Percentiles rank a stretch among this genome's conserved stretches.
phyloP scores from a whole-genome alignment of 495 filamentous ascomycete species.

The Xylaria bambusicola region DNA sequence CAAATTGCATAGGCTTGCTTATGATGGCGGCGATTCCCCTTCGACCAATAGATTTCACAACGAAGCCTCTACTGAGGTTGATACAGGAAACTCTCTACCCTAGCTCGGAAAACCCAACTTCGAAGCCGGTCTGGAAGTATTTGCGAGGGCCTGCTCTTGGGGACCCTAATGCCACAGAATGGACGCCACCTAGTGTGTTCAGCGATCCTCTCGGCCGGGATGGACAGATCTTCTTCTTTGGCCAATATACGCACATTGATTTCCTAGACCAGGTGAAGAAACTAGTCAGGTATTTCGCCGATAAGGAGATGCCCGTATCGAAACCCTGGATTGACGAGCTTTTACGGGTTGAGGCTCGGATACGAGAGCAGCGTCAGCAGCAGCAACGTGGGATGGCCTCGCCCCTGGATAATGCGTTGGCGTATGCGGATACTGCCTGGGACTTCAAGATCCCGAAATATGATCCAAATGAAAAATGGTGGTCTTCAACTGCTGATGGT shows the following conservation, averaged over 20 bases:
- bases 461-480: too few relatives aligned
- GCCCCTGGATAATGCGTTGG: too few relatives aligned
- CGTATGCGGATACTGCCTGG: too few relatives aligned
- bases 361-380: neutral
- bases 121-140: too few relatives aligned
- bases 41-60: neutral
- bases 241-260: neutral
- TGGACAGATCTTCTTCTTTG: neutral
- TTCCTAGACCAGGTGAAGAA: constrained; percentile 3
- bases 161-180: too few relatives aligned
- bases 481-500: too few relatives aligned
- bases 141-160: too few relatives aligned
- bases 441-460: too few relatives aligned
- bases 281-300: neutral
- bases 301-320: neutral
- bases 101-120: neutral
- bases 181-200: too few relatives aligned
- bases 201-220: neutral
- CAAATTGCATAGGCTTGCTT: constrained; percentile 10
- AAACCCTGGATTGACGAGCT: constrained; percentile 16
- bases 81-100: neutral
- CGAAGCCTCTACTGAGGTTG: neutral
- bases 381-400: too few relatives aligned
- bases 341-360: constrained; percentile 1
- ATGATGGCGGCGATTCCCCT: constrained; percentile 15